Percentiles rank a stretch among this genome's conserved stretches.
phyloP scores from a whole-genome alignment of 495 filamentous ascomycete species.

The Glutinoglossum americanum region DNA sequence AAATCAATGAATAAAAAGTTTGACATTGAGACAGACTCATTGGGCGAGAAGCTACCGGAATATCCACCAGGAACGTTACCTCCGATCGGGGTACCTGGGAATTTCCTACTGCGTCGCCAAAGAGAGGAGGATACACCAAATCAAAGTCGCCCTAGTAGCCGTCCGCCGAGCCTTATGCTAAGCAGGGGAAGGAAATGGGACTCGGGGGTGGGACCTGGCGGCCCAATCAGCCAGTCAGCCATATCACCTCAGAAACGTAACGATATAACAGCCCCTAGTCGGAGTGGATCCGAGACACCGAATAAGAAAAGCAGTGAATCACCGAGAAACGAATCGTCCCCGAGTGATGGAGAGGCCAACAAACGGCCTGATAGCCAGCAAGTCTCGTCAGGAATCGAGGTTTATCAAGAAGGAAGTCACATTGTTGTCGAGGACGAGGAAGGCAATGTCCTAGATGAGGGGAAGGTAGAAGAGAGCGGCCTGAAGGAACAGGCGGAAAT shows the following conservation, averaged over 20 bases:
- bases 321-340: conserved; percentile 13
- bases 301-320: conserved; percentile 13
- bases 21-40: conserved; percentile 30
- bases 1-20: conserved; percentile 71
- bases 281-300: conserved; percentile 20
- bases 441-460: conserved; percentile 52
- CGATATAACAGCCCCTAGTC: conserved; percentile 11
- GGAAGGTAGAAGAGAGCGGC: conserved; percentile 27
- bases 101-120: conserved; percentile 55
- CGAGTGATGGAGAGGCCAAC: conserved; percentile 9
- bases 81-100: conserved; percentile 49
- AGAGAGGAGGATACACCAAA: conserved; percentile 41
- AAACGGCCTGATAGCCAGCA: background rate
- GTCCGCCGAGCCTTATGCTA: conserved; percentile 36
- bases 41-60: conserved; percentile 40
- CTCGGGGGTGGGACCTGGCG: conserved; percentile 55
- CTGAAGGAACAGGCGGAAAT: conserved; percentile 36
- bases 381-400: conserved; percentile 25
- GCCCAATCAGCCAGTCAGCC: conserved; percentile 77
- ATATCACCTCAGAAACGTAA: conserved; percentile 49
- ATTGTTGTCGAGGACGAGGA: conserved; percentile 72
- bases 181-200: conserved; percentile 50
- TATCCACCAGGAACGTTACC: conserved; percentile 62
- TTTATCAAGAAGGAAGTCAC: conserved; percentile 65
- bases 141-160: conserved; percentile 20